Base-by-base conservation (phyloP, 2,329 filamentous ascomycete species). In the Cladosporium sp. region DNA sequence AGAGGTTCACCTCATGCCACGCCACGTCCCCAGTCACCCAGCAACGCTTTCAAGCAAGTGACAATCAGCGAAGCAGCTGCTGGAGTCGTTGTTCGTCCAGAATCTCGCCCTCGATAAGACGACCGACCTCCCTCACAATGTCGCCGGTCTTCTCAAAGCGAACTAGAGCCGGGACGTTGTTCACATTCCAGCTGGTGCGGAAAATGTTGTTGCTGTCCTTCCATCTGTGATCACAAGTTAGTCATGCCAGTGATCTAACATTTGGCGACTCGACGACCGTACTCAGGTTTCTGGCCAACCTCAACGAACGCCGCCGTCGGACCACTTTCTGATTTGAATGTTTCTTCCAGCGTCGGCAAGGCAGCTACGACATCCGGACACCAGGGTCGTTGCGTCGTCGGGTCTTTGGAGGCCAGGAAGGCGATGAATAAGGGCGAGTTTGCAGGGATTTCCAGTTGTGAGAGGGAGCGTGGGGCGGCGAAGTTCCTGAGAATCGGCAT, bases 71-170 rank as follows among this genome's bases (percentile, higher is more conserved):
- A 27, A 27, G 22, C 22, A 36, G n/a, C 15, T 36, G 13, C 32
- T 36, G 32, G 4, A 36, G 32, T 18, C 50, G 47, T 17, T 50
- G 32, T 30, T 43, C 42, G 29, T 57, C 50, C 50, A 58, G 9
- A 42, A 58, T 58, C 43, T 58, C 56, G 2, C 55, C 49, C 20
- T 58, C 56, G n/a, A 56, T 38, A 37, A 58, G 43, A 7, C 56
- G 38, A 3, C 55, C 56, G 7, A 53, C 50, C 22, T 58, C 56
- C 41, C 50, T 47, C 13, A 54, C 34, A 3, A 32, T 51, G 7
- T 43, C 32, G 6, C 48, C 47, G 1, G 50, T 8, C 20, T 42
- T 50, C 43, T 58, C 55, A 17, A 47, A 58, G 7, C 50, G 49
- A 6, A 53, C 45, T 36, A 58, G 43, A 11, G 55, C 49, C 9